Evolutionary conservation across 768 basidiomycete species (phyloP).

Genomic region (Kwoniella newhampshirensis): DNA sequence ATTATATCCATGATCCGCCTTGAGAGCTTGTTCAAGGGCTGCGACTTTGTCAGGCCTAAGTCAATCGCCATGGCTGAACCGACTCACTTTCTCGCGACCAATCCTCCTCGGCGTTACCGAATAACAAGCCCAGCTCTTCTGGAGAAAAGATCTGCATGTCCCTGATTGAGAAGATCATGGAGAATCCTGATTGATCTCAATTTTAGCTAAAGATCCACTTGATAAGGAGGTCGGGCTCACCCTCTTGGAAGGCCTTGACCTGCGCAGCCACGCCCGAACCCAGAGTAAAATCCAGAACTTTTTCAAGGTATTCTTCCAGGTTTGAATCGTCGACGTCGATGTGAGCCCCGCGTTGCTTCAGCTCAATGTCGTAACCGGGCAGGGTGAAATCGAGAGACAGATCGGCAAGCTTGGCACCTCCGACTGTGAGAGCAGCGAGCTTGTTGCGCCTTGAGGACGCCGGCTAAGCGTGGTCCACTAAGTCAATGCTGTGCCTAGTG

Average conservation of each 20-base stretch:
- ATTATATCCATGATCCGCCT: conserved; percentile 98
- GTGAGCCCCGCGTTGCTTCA: conserved; percentile 78
- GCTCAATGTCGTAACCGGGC: conserved; percentile 91
- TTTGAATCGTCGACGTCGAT: conserved; percentile 81
- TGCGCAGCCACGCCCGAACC: conserved; percentile 75
- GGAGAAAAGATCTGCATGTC: conserved; percentile 90
- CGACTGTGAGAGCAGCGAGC: conserved; percentile 34
- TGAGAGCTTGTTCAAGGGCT: conserved; percentile 82
- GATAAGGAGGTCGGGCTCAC: conserved; percentile 4
- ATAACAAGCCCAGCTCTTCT: conserved; percentile 92
- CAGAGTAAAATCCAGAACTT: conserved; percentile 82
- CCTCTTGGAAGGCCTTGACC: conserved; percentile 87
- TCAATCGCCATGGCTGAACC: neutral
- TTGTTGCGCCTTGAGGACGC: conserved; percentile 41
- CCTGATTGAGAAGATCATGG: conserved; percentile 84
- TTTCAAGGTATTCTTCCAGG: conserved; percentile 82
- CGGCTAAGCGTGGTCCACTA: conserved; percentile 10
- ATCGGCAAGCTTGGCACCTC: conserved; percentile 72
- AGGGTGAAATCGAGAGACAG: conserved; percentile 93
- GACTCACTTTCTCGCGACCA: conserved; percentile 86
- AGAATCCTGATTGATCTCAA: conserved; percentile 40
- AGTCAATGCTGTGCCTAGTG: conserved; percentile 1
- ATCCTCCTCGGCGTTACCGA: conserved; percentile 96
- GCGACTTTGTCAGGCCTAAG: neutral
- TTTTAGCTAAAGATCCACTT: neutral